Evolutionary conservation across 306 rosid species (phyloP), one percentile per base, ranked within the genome.

Genomic region (Prunus mongolica): DNA sequence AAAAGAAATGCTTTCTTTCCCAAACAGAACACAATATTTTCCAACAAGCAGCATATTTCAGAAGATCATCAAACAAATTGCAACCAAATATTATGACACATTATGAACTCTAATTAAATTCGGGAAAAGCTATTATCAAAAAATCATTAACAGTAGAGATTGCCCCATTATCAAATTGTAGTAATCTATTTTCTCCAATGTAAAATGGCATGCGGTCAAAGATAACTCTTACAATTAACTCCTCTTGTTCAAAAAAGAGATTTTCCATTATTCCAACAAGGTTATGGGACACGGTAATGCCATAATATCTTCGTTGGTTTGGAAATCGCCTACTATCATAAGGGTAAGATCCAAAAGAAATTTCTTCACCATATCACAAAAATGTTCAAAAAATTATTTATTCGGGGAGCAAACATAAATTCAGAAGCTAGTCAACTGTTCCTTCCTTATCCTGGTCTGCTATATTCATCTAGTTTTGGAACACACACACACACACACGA

Each of bases 21-120:
- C 22, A 27, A 46, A 47, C 28, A 13, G 14, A 3, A 12, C 11
- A 20, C 6, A 57, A 27, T 13, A 60, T 27, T 25, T 60, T 66
- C 52, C 6, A 72, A 72, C 66, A 20, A 57, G 44, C 67, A 72
- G 55, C 76, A 57, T 15, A 25, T 45, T 56, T 22, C 67, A 72
- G 52, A 24, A 34, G 22, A 34, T 32, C 25, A 28, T 19, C 30
- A 28, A 70, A 5, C 32, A 11, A 24, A 22, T 58, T 58, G 34
- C 12, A 22, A 20, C 62, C 11, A 56, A 56, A 60, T 24, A 60
- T 12, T 25, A 25, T 24, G 62, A 4, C 18, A 28, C 65, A 60
- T 28, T n/a, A 60, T 2, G 32, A 24, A 8, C 32, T 60, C 18
- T 24, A 60, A 12, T 25, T 12, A 60, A 60, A 60, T 14, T 12